Base-by-base conservation (phyloP, 345 rosid genomes). In the Anastatica hierochuntica region DNA sequence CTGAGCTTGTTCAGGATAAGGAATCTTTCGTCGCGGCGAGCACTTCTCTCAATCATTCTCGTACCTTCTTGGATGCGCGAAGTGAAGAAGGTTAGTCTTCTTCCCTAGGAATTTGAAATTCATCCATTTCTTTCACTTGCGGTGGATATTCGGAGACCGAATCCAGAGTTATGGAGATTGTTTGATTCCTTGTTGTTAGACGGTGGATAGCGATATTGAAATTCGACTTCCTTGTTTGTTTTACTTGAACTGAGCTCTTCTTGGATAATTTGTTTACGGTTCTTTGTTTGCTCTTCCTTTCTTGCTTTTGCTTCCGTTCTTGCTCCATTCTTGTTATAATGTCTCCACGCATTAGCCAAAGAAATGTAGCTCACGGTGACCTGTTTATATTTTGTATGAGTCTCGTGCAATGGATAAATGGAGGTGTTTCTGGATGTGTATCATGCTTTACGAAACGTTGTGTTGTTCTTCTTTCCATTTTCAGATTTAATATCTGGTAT, bases 11-110 rank as follows among this genome's bases (percentile, higher is more conserved):
- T 49, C 79, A 78, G 59, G 80, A 81, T 39, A 74, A 74, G 74
- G 83, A 78, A 29, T 76, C 80, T 14, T 40, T 27, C 15, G 67
- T 62, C 14, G 63, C 67, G 29, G 68, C 75, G 17, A 54, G 46
- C 9, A 68, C 70, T 33, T 49, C 62, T 4, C 58, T 49, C 13
- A 47, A 43, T 57, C 89, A 76, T 65, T 71, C 81, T 3, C 87
- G 85, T 54, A 71, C 85, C 27, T 84, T 90, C 65, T 67, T 82
- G 35, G 84, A 88, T 50, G 98, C 77, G 12, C 75, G 68, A 24
- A 75, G 79, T 20, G 95, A 78, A 60, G 56, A 81, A 78, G 98
- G 98, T 92, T 56, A 43, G 33, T 43, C 26, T 20, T 46, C 56
- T 45, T 43, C 57, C 38, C 57, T 8, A 14, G 27, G 6, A 24